Conservation (phyloP, 768 basidiomycete genomes). For the Gloeostereum incarnatum region DNA sequence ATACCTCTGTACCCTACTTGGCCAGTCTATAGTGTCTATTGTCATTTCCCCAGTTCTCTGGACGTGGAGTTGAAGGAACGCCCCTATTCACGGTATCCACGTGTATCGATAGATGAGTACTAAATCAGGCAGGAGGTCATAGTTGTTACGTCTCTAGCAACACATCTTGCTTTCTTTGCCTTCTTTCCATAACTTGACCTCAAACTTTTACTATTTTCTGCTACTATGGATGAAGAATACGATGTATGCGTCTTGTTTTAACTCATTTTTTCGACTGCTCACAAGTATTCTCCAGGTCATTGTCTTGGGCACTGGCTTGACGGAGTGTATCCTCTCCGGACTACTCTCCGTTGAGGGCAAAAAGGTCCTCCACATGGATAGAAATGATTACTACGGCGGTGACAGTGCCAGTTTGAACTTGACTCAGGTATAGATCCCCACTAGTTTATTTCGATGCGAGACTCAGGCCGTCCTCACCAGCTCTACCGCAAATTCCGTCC, state of each 20-base stretch:
- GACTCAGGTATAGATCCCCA: conserved; percentile 64
- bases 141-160: too few relatives aligned
- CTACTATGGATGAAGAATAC: conserved; percentile 96
- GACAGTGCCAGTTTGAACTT: conserved; percentile 96
- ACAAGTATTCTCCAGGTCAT: conserved; percentile 48
- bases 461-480: conserved; percentile 30
- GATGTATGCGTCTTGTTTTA: conserved; percentile 49
- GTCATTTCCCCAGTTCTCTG: too few relatives aligned
- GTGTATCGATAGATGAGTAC: too few relatives aligned
- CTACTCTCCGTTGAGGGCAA: conserved; percentile 98
- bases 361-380: conserved; percentile 98
- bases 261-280: background rate
- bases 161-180: too few relatives aligned
- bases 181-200: too few relatives aligned
- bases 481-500: conserved; percentile 93
- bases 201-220: conserved; percentile 11
- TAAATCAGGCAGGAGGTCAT: too few relatives aligned
- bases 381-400: conserved; percentile 98
- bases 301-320: conserved; percentile 93
- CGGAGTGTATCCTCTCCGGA: conserved; percentile 97
- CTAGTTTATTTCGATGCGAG: conserved; percentile 1
- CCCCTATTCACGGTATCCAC: too few relatives aligned
- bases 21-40: too few relatives aligned
- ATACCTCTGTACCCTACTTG: too few relatives aligned
- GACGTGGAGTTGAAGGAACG: too few relatives aligned